Base-by-base conservation (phyloP, 1,284 basidiomycete species). In the Grifola frondosa region DNA sequence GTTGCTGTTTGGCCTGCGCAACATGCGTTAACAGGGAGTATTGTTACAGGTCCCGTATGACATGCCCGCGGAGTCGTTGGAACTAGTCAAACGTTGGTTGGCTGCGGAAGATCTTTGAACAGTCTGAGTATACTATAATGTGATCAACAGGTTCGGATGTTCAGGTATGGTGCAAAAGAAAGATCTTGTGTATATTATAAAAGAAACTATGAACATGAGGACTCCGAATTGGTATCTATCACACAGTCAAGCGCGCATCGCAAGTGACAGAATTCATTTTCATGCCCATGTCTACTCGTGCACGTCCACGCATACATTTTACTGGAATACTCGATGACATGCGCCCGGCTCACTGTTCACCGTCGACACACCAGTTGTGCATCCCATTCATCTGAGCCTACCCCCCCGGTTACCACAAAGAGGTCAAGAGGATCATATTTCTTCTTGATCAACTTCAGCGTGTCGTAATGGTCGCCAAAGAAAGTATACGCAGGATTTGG, bases 31-130 rank as follows among this genome's bases (percentile, higher is more conserved):
- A 62, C 57, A 23, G 42, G 31, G 13, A 30, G 15, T 20, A 24
- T 39, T 32, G 4, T n/a, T n/a, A n/a, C 37, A 81, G 79, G 78
- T 74, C 40, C 79, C 80, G 10, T 78, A 78, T 51, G 74, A 82
- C 53, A 78, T 81, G 54, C 80, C 80, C 2, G 71, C 70, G 49
- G 73, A 77, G 48, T 66, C 77, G 1, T 57, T 82, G 47, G 67
- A 62, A 16, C 62, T 81, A 35, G 60, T 80, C 5, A 69, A 74
- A 29, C 65, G 68, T 37, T 82, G 80, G 79, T 52, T 82, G 42
- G 66, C 66, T 6, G 63, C 57, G 5, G 50, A 64, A 20, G 36
- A 41, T 3, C 42, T 57, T 22, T 77, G 51, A 63, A 16, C 11
- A n/a, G n/a, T n/a, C n/a, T n/a, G n/a, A n/a, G n/a, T n/a, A n/a